Evolutionary conservation across 2,329 filamentous ascomycete genomes (phyloP).

Genomic region (Periconia macrospinosa): DNA sequence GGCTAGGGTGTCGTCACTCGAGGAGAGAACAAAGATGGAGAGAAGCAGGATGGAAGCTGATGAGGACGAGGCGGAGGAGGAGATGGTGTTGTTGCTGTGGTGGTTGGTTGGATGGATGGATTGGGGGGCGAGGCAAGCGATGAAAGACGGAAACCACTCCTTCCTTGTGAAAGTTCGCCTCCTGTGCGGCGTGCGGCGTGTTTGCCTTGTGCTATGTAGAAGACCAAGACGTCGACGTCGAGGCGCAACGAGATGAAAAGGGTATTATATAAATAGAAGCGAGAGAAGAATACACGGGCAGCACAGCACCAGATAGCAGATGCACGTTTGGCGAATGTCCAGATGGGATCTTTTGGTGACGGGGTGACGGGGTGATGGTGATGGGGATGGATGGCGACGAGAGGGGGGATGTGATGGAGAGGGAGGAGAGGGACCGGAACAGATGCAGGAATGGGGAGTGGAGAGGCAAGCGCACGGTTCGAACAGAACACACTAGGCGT

Average conservation of each 20-base stretch:
- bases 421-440: background rate
- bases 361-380: slow-evolving; percentile 7
- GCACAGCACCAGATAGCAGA: slow-evolving; percentile 12
- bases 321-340: slow-evolving; percentile 9
- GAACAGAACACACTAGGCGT: slow-evolving; percentile 26
- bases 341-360: slow-evolving; percentile 13
- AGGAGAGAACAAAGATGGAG: background rate
- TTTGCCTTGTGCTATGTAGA: background rate
- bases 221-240: background rate
- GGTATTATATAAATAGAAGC: background rate
- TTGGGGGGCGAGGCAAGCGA: slow-evolving; percentile 1
- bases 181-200: no score
- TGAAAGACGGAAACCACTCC: no score
- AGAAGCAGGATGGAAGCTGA: background rate
- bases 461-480: slow-evolving; percentile 21
- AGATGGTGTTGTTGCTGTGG: background rate
- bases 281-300: slow-evolving; percentile 15
- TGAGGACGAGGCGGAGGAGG: no score
- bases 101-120: background rate
- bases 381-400: slow-evolving; percentile 23
- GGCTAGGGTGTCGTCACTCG: background rate
- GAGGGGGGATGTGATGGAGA: slow-evolving; percentile 12
- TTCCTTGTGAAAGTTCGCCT: no score
- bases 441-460: background rate
- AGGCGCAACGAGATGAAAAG: background rate